Base-by-base conservation (phyloP, 2,329 filamentous ascomycete species). In the Aspergillus sp. region DNA sequence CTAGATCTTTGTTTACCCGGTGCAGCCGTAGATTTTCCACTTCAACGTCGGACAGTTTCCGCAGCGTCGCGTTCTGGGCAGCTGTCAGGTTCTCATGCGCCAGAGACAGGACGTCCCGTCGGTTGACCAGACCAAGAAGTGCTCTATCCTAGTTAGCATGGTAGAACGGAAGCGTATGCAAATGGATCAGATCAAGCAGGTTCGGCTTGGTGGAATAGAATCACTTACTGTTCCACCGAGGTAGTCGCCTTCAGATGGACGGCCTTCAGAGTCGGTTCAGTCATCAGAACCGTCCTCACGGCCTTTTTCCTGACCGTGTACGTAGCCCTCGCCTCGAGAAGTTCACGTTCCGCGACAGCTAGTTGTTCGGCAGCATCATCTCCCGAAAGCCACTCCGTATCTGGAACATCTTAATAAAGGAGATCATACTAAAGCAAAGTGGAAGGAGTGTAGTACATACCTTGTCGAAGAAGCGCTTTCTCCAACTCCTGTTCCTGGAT, bases 191-290 rank as follows among this genome's bases (percentile, higher is more conserved):
- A n/a, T n/a, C n/a, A n/a, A n/a, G n/a, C n/a, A n/a, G n/a, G n/a
- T n/a, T n/a, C 25, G 25, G 11, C 25, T 29, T 4, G 3, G 29
- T 21, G 21, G 29, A 21, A 32, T 31, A 47, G n/a, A 23, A 49
- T 29, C 31, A 53, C 69, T 50, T 78, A 89, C 89, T 84, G 82
- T 72, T 94, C 89, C 48, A 86, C 77, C 42, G 83, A 81, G 2
- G 84, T 82, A 16, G 84, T 79, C 11, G 81, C 82, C 41, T 85
- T 85, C 54, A 82, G 76, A 68, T 95, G 89, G 36, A 93, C 84
- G 5, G 90, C 87, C 64, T 88, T 89, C 52, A 95, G 76, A 38
- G 89, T 85, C 6, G 91, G 89, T 62, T 90, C 87, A 52, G 86
- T 85, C 60, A 84, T 83, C 59, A 94, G 72, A 49, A 89, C 84